Base-by-base conservation (phyloP, 1,284 basidiomycete genomes). In the Thecaphora frezii region DNA sequence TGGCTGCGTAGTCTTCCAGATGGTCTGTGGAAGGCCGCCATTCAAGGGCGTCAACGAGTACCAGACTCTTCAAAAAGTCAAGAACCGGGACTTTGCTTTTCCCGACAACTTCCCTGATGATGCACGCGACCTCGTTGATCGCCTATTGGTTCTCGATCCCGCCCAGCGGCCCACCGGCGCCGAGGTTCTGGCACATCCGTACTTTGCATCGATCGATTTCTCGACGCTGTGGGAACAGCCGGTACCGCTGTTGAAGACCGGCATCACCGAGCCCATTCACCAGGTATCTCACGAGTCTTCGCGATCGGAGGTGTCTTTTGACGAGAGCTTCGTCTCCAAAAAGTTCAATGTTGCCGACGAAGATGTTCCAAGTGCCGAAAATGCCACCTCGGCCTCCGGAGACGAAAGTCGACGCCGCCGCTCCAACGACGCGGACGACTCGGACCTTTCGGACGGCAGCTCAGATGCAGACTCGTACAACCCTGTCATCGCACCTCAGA, bases 21-120 rank as follows among this genome's bases (percentile, higher is more conserved):
- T 85, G 62, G 72, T 85, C 33, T 80, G 80, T 1, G 84, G 84
- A 8, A 76, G 80, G 51, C 82, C 84, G 14, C 84, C 84, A 0
- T 85, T 85, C 76, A 80, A 84, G 49, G 83, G 81, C 1, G 80
- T 81, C 13, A 85, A 83, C 41, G 84, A 85, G 69, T 85, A 84
- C 65, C 80, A 85, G 51, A 85, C 83, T 13, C 83, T 85, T 56
- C 84, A 85, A 52, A 83, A 82, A 69, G 84, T 85, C 54, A 76
- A 84, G 51, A 81, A 82, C 41, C 73, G 80, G 42, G 81, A 83
- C 16, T 82, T 83, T 59, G 69, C 77, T 1, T 84, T 80, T 53
- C 83, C 83, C 0, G 73, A 80, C 8, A 81, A 74, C 1, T 82
- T 84, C 48, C 81, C 82, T 16, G 62, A 71, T 12, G 79, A 80